Conservation (phyloP, 768 basidiomycete genomes). For the Suillus lakei region DNA sequence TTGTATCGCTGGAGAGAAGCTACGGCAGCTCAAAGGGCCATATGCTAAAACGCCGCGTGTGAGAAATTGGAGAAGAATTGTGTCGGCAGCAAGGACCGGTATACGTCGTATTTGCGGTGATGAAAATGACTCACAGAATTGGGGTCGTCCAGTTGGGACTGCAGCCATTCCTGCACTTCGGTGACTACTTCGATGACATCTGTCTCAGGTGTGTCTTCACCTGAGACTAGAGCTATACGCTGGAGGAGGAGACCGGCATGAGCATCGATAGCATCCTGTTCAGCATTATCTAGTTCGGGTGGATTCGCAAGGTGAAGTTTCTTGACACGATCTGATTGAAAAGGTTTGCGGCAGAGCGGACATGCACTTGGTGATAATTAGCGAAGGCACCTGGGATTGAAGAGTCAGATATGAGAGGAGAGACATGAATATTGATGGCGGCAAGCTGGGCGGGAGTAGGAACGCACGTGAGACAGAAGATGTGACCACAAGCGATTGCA, state of each 20-base stretch:
- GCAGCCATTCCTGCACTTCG: constrained; percentile 60
- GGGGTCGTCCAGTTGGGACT: constrained; percentile 44
- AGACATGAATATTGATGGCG: constrained; percentile 2
- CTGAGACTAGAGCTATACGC: constrained; percentile 40
- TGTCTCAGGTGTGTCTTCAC: constrained; percentile 34
- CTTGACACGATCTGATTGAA: constrained; percentile 60
- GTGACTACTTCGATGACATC: constrained; percentile 44
- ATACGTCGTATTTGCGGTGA: neutral
- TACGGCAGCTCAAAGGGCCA: constrained; percentile 36
- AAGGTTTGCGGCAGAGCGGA: constrained; percentile 70
- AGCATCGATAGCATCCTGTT: constrained; percentile 46
- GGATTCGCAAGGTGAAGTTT: constrained; percentile 67
- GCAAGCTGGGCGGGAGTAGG: constrained; percentile 14
- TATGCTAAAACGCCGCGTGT: constrained; percentile 32
- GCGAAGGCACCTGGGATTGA: constrained; percentile 54
- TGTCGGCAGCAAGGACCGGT: neutral
- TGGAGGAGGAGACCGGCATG: constrained; percentile 41
- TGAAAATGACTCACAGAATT: constrained; percentile 32
- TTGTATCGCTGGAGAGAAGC: constrained; percentile 45
- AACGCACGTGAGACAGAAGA: constrained; percentile 72
- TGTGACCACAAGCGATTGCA: constrained; percentile 78
- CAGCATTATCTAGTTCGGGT: constrained; percentile 39
- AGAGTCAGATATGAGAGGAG: constrained; percentile 12
- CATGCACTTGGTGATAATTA: constrained; percentile 56
- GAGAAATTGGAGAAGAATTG: constrained; percentile 18